Evolutionary conservation across 257 asterid genomes (phyloP), one percentile per base, ranked within the genome.

Genomic region (Solanum stenotomum): DNA sequence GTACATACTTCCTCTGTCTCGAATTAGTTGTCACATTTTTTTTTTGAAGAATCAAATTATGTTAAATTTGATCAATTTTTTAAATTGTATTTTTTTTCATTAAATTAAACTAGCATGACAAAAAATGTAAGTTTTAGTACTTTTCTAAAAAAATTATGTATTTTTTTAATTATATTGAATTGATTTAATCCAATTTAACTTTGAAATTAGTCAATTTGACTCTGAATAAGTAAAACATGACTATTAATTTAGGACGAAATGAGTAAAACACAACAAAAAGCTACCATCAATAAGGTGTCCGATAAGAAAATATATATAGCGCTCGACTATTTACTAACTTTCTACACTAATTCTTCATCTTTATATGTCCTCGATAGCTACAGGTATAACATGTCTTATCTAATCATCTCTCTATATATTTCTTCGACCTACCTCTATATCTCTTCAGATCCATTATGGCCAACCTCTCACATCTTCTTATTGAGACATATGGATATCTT

Each of bases 341-440:
- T 56, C 11, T 56, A 56, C 12, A 0, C 10, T 20, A 56, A 3
- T 56, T 0, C 1, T 56, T 20, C 65, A 20, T 56, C n/a, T 56
- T 56, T 52, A 20, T 56, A 56, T 56, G 65, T 56, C 25, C 65
- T 56, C 2, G 0, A 3, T 20, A 56, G 25, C 65, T 56, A 20
- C 2, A 56, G 0, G 25, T 56, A 0, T 56, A 0, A 20, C 65
- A 20, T 20, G 0, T 7, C 25, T 56, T 7, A 20, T 7, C 2
- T 20, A 20, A 8, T 20, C 11, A 56, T 10, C 11, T 56, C 0
- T 56, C 2, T 20, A 15, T 0, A 67, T 5, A 0, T 67, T 67
- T 67, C 1, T 67, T 67, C 5, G 34, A 12, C 2, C 4, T 5
- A 67, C 20, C 5, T 25, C 34, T 67, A 27, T 29, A 0, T 25